These are phyloP conservation scores for Blepharisma stoltei DNA, from an alignment of 73 alveolate genomes.

Conservation along the genomic window DNA sequence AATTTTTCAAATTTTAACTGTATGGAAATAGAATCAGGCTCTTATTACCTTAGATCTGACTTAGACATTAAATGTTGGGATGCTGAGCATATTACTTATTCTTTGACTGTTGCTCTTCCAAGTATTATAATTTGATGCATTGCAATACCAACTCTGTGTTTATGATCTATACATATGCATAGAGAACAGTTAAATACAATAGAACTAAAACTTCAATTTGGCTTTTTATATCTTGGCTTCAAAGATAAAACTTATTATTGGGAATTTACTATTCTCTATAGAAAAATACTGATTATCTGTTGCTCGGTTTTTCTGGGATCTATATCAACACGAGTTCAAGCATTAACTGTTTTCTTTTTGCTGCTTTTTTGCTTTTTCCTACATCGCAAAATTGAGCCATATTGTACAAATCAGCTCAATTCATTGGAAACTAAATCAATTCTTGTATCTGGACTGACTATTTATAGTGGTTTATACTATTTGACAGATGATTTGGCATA, in stretches of 20 bases:
- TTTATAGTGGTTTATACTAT: slow-evolving; percentile 49
- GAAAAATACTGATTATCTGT: slow-evolving; percentile 30
- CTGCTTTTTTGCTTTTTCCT: neutral
- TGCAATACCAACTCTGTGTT: slow-evolving; percentile 35
- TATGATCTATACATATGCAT: neutral
- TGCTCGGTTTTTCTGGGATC: neutral
- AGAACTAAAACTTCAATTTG: slow-evolving; percentile 21
- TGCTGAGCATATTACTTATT: slow-evolving; percentile 22
- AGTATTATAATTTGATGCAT: slow-evolving; percentile 43
- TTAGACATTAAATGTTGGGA: slow-evolving; percentile 34
- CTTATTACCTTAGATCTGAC: slow-evolving; percentile 35
- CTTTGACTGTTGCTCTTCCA: slow-evolving; percentile 41
- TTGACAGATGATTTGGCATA: slow-evolving; percentile 40
- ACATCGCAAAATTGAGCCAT: slow-evolving; percentile 21
- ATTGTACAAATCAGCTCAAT: neutral
- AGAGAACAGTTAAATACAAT: neutral
- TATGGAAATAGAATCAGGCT: neutral
- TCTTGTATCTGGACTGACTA: slow-evolving; percentile 30
- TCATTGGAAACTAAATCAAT: slow-evolving; percentile 19
- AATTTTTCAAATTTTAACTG: slow-evolving; percentile 13
- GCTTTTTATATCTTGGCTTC: slow-evolving; percentile 47
- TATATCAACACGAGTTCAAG: slow-evolving; percentile 14
- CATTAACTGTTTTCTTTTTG: neutral
- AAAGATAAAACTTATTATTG: slow-evolving; percentile 27
- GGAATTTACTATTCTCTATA: slow-evolving; percentile 43